These are phyloP conservation scores for Penicillium sp. DNA, from an alignment of 2,329 filamentous ascomycete genomes.

Conservation along the genomic window DNA sequence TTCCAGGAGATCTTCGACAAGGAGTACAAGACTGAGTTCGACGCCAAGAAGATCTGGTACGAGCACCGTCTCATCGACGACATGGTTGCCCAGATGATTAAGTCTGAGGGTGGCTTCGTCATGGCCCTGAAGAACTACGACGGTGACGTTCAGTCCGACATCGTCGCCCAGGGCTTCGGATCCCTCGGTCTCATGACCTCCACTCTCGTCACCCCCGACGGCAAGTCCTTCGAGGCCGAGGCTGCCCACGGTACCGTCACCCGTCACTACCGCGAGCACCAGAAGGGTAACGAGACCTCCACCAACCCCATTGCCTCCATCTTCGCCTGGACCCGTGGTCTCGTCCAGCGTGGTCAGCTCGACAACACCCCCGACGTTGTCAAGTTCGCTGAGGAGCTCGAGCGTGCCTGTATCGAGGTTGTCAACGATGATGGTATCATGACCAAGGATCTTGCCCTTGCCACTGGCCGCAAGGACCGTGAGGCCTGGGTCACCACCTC, in stretches of 20 bases:
- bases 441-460: slow-evolving; percentile 98
- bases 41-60: slow-evolving; percentile 94
- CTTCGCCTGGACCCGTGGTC: slow-evolving; percentile 96
- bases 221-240: slow-evolving; percentile 96
- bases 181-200: slow-evolving; percentile 98
- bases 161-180: slow-evolving; percentile 96
- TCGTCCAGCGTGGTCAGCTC: slow-evolving; percentile 88
- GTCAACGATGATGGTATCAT: slow-evolving; percentile 94
- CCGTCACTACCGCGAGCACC: slow-evolving; percentile 97
- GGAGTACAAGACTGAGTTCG: slow-evolving; percentile 83
- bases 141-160: slow-evolving; percentile 97
- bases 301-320: slow-evolving; percentile 99
- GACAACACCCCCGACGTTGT: slow-evolving; percentile 91
- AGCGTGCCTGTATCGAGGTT: slow-evolving; percentile 90
- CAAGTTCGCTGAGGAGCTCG: slow-evolving; percentile 85
- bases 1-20: slow-evolving; percentile 96
- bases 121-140: slow-evolving; percentile 99
- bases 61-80: slow-evolving; percentile 99
- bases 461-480: slow-evolving; percentile 82
- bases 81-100: slow-evolving; percentile 99
- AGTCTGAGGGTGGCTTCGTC: slow-evolving; percentile 93
- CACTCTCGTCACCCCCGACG: slow-evolving; percentile 92
- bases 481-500: slow-evolving; percentile 87
- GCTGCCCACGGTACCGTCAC: slow-evolving; percentile 98
- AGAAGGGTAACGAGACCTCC: slow-evolving; percentile 94